These are phyloP conservation scores for Metschnikowia lunata DNA, from an alignment of 805 yeast species.

Conservation along the genomic window DNA sequence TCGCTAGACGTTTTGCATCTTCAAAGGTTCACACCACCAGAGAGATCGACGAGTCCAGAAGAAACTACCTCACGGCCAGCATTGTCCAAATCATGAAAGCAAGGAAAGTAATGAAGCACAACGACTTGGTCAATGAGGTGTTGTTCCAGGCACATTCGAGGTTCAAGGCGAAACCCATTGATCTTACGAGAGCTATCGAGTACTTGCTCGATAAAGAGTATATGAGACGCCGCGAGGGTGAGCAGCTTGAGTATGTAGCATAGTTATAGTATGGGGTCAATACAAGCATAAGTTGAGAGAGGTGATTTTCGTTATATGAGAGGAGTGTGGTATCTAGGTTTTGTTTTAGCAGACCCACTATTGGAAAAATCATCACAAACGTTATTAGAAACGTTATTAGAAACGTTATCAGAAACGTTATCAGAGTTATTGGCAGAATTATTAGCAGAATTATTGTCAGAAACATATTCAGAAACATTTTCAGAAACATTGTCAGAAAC, in stretches of 20 bases:
- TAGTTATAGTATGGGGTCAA: constrained; percentile 20
- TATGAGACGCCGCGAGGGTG: constrained; percentile 69
- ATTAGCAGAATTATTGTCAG: no score
- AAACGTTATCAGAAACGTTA: no score
- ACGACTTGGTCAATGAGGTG: constrained; percentile 79
- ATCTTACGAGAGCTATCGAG: constrained; percentile 84
- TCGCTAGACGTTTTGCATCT: no score
- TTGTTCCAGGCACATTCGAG: constrained; percentile 78
- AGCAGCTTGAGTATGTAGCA: constrained; percentile 78
- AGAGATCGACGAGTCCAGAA: constrained; percentile 83
- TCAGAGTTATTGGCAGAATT: no score
- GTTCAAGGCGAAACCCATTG: constrained; percentile 80
- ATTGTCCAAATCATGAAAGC: constrained; percentile 97
- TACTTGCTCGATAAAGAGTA: constrained; percentile 82
- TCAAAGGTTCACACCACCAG: constrained; percentile 48
- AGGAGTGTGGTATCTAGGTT: not conserved
- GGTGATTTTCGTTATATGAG: no score
- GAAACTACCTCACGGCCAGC: constrained; percentile 82
- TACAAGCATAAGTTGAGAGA: no score
- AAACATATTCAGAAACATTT: no score
- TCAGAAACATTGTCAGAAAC: no score
- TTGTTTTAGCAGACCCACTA: not conserved
- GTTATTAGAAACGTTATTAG: no score
- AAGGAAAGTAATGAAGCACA: constrained; percentile 73
- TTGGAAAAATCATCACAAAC: no score